Evolutionary conservation across 352 stramenopile genomes (phyloP), one percentile per base, ranked within the genome.

Genomic region (Globisporangium paddicum): DNA sequence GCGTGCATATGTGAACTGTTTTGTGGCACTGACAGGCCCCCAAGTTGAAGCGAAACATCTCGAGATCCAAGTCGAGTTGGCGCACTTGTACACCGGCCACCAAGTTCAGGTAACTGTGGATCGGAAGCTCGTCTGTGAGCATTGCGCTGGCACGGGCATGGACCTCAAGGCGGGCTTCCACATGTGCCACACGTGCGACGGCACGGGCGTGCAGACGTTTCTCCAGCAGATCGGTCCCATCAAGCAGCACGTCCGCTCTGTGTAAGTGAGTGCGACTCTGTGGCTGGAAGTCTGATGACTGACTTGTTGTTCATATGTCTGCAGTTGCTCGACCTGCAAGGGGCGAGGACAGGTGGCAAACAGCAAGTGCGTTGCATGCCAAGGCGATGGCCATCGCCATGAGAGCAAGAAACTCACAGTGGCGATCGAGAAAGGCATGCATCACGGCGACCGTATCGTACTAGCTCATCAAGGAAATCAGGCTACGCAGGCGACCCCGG

Each of bases 221-320:
- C 30, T 73, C 13, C 68, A 79, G 59, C 73, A 71, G 32, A 68
- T 82, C 45, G 70, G 73, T 0, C 58, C 64, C 3, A 73, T 77
- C 52, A 67, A 75, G 52, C 69, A 82, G 50, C 66, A 77, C 45
- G 63, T 79, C 16, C 72, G 69, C 35, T 59, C 69, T 4, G 26
- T 62, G 72, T 79, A 57, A 38, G 64, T 65, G 2, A 38, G 64
- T 65, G 2, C 38, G 45, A 19, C 16, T 38, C 3, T 23, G 2
- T 28, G 26, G 14, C 11, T 41, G 44, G 18, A 19, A 21, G n/a
- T 19, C 25, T 13, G 1, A 26, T n/a, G 16, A 19, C 6, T 30
- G 18, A 8, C 19, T 21, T 54, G 35, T 32, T 40, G 23, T 63
- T 46, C 34, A 38, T 35, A 23, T 18, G 26, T 25, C 14, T 60